A percentile compares a stretch with the other conserved stretches of the same genome.
phyloP scores from a whole-genome alignment of 202 grass and related monocot genomes.

The Hordeum pubiflorum region DNA sequence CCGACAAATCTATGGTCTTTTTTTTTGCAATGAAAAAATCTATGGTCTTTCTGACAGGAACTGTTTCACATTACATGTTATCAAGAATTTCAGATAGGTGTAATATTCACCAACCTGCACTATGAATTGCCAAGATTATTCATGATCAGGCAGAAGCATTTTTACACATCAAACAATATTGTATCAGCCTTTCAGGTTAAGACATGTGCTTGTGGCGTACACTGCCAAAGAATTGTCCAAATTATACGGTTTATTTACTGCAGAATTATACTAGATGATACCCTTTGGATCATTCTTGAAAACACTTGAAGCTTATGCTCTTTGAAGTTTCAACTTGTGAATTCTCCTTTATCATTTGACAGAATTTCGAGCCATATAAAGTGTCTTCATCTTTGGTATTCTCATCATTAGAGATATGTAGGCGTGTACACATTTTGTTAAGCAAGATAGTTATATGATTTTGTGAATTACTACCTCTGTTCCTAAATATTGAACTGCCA shows the following conservation, averaged over 20 bases:
- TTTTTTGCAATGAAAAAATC: no score
- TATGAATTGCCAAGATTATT: not conserved
- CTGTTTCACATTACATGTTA: conserved; percentile 13
- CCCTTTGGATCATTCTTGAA: conserved; percentile 19
- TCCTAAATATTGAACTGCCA: no score
- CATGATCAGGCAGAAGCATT: not conserved
- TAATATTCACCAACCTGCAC: not conserved
- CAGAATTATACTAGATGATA: conserved; percentile 9
- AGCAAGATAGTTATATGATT: not conserved
- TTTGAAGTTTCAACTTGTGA: conserved; percentile 14
- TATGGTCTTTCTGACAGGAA: not conserved
- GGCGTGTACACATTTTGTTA: not conserved
- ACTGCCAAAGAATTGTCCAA: not conserved
- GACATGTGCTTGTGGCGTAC: not conserved
- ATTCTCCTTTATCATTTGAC: not conserved
- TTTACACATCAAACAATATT: conserved; percentile 19
- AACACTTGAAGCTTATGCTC: not conserved
- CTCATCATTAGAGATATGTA: no score
- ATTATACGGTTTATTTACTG: not conserved
- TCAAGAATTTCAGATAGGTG: not conserved
- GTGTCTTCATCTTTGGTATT: no score
- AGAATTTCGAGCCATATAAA: no score
- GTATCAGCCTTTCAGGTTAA: conserved; percentile 16
- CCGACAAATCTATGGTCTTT: not conserved
- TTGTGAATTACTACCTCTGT: not conserved